These are phyloP conservation scores for Apiospora kogelbergensis DNA, from an alignment of 2,329 filamentous ascomycete species.

Conservation along the genomic window DNA sequence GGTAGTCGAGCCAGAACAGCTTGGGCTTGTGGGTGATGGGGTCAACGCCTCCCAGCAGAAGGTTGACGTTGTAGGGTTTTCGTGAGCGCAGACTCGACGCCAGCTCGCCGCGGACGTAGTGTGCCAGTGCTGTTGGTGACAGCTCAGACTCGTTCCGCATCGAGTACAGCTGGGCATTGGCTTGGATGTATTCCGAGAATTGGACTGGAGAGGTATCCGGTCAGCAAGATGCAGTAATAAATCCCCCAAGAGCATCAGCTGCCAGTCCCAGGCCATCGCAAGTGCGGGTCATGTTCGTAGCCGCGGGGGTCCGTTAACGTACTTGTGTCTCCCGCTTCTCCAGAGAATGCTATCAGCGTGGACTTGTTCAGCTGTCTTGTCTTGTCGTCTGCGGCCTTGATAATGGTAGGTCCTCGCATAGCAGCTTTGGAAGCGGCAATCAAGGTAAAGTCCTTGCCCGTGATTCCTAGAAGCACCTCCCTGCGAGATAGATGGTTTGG, in stretches of 20 bases:
- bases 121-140: conserved; percentile 82
- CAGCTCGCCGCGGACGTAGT: conserved; percentile 92
- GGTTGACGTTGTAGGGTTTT: conserved; percentile 95
- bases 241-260: neutral
- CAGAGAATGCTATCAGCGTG: conserved; percentile 91
- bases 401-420: conserved; percentile 94
- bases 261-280: too few species aligned
- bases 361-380: conserved; percentile 89
- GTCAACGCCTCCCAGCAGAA: conserved; percentile 91
- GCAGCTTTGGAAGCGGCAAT: conserved; percentile 96
- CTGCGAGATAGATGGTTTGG: conserved; percentile 43
- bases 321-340: conserved; percentile 96
- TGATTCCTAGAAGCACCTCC: conserved; percentile 98
- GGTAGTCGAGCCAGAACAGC: conserved; percentile 96
- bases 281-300: neutral
- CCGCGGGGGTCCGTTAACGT: conserved; percentile 28
- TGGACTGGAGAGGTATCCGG: conserved; percentile 66
- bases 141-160: conserved; percentile 97
- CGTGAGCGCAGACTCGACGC: conserved; percentile 86
- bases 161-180: conserved; percentile 95
- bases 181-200: conserved; percentile 99
- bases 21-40: conserved; percentile 87
- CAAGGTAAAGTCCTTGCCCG: conserved; percentile 98
- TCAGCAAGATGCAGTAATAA: neutral
- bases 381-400: conserved; percentile 96